These are phyloP conservation scores for Hortiboletus flavorubellus DNA, from an alignment of 768 basidiomycete species.

Conservation along the genomic window DNA sequence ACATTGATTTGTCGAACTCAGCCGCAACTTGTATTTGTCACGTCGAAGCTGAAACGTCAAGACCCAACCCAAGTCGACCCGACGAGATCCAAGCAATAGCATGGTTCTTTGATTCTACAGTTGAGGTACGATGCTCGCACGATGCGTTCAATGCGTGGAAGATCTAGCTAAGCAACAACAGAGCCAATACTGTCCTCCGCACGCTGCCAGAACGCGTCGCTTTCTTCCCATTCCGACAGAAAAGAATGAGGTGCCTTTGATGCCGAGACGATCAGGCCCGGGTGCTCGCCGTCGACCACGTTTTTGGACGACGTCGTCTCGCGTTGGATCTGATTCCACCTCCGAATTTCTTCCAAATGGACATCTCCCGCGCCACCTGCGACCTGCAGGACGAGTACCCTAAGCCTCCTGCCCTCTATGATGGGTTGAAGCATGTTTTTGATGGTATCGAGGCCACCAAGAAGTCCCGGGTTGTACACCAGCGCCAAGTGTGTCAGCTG, in stretches of 20 bases:
- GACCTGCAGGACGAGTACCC: slow-evolving; percentile 12
- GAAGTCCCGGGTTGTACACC: slow-evolving; percentile 4
- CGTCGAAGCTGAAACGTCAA: no score
- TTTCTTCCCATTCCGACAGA: slow-evolving; percentile 8
- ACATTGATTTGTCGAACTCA: no score
- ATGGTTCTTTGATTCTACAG: no score
- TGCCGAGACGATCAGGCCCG: background rate
- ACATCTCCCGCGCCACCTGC: background rate
- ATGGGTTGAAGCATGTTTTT: slow-evolving; percentile 5
- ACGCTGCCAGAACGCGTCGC: slow-evolving; percentile 10
- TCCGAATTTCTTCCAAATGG: slow-evolving; percentile 7
- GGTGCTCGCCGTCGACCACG: background rate
- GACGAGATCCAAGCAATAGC: no score
- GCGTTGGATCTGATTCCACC: slow-evolving; percentile 2
- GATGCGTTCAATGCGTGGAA: no score
- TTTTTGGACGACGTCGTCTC: background rate
- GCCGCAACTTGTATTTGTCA: no score
- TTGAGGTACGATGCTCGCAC: no score
- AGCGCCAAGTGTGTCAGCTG: slow-evolving; percentile 17
- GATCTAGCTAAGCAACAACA: background rate
- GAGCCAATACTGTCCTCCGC: background rate
- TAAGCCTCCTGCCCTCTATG: background rate
- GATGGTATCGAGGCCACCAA: background rate
- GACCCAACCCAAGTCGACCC: no score
- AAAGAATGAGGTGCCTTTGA: slow-evolving; percentile 2